Evolutionary conservation across 805 yeast species (phyloP).

Genomic region (Candida qinlingensis): DNA sequence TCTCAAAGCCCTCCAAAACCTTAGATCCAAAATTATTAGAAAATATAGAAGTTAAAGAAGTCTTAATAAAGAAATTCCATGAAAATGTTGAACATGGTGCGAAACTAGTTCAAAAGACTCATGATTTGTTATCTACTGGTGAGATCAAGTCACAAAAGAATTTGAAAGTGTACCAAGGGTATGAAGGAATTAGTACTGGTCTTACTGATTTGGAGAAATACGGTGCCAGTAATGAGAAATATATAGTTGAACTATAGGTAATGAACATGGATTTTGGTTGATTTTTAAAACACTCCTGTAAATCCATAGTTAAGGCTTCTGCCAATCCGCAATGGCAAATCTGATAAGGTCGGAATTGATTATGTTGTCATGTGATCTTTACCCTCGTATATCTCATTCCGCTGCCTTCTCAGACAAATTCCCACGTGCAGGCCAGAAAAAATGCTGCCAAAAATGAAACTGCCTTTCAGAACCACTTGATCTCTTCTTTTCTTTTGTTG

Average conservation of each 20-base stretch:
- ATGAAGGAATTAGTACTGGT: conserved; percentile 30
- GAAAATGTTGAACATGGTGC: conserved; percentile 36
- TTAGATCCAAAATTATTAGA: conserved; percentile 17
- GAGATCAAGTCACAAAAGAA: conserved; percentile 30
- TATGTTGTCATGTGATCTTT: not conserved
- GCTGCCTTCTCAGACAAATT: not conserved
- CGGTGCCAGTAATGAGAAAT: conserved; percentile 41
- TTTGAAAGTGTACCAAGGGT: conserved; percentile 32
- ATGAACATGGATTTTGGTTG: not conserved
- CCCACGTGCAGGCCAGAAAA: conserved; percentile 1
- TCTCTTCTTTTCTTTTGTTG: not conserved
- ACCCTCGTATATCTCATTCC: not conserved
- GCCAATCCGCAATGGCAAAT: not conserved
- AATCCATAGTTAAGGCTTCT: not conserved
- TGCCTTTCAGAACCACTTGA: not conserved
- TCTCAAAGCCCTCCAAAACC: conserved; percentile 29
- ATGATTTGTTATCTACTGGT: conserved; percentile 25
- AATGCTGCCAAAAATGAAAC: not conserved
- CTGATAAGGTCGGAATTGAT: not conserved
- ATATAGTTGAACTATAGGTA: conserved; percentile 27
- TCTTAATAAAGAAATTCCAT: conserved; percentile 38
- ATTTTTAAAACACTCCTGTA: too few species aligned
- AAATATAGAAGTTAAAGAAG: conserved; percentile 28
- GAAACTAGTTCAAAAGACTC: conserved; percentile 30
- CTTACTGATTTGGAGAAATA: conserved; percentile 32